Base-by-base conservation (phyloP, 2,329 filamentous ascomycete genomes). In the Alternaria angustiovoidea region DNA sequence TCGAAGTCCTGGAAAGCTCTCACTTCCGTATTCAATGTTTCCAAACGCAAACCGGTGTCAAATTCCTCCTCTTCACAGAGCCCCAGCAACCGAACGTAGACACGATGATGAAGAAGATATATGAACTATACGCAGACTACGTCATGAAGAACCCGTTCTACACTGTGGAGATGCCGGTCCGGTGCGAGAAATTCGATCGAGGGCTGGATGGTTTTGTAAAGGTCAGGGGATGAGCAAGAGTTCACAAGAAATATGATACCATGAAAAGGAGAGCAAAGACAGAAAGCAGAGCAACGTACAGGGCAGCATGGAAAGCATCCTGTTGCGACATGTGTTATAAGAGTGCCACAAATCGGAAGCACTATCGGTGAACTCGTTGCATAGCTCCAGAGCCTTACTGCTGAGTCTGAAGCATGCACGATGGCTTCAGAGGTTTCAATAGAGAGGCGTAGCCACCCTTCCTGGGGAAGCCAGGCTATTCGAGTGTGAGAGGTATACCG, bases 91-190 rank as follows among this genome's bases (percentile, higher is more conserved):
- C 89, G 49, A 96, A 96, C 74, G 89, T 96, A 39, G 95, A 98
- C 71, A 85, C 88, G 12, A 90, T 94, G 44, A 89, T 97, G 69
- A 86, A 88, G 75, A 91, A 88, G 78, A 90, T 97, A 71, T 98
- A 99, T 78, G 95, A 98, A 78, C 82, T 98, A 53, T 99, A 98
- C 82, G 87, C 92, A 51, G 95, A 99, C 80, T 98, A 92, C 78
- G 95, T 99, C 69, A 98, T 97, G 93, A 99, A 98, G 85, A 99
- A 99, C 79, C 95, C 95, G 1, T 99, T 99, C 76, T 98, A 98
- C 81, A 94, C 95, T 75, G 85, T 97, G 58, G 95, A 99, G 82
- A 99, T 98, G 94, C 95, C 95, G 7, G 88, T 99, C 54, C 86
- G 95, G 63, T 97, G 95, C 80, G 95, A 98, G 75, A 91, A 93